Base-by-base conservation (phyloP, 2,329 filamentous ascomycete species). In the Colletotrichum filicis region DNA sequence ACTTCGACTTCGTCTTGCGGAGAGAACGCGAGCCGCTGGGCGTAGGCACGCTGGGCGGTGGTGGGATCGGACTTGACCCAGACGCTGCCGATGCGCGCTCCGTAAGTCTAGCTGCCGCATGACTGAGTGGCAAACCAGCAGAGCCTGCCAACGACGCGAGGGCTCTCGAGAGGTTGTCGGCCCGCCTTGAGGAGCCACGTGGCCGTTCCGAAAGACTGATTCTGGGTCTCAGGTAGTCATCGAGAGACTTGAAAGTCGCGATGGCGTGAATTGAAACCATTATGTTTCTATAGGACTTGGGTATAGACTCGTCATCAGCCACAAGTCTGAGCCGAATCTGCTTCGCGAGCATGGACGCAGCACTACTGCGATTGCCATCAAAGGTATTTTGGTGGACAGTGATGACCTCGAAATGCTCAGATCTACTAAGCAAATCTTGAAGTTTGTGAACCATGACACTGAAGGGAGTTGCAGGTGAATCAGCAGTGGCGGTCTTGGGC, bases 251-350 rank as follows among this genome's bases (percentile, higher is more conserved):
- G 86, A 99, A 98, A 0, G 95, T 98, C 2, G 97, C 96, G 79
- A 99, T 98, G 19, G 97, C 97, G 81, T 99, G 97, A 70, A 99
- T 99, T 0, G 95, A 97, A 1, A 99, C 97, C 93, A 98, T 98
- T 75, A 99, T 97, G 76, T 96, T 98, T 26, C 94, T 91, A 80
- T 97, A 98, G 0, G 93, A 88, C 46, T 92, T 89, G 22, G 97
- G 97, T 73, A 99, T 97, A 0, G 95, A 96, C 59, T 95, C 93
- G 1, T 97, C 95, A 76, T 97, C 95, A 1, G 97, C 96, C 49
- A 95, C 90, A 42, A 99, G 87, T 77, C 95, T 95, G 57, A 99
- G 89, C 42, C 96, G 91, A 42, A 99, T 92, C 79, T 99, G 97
- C 82, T 98, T 98, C 5, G 95, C 95, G 6, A 99, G 88, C 95